Evolutionary conservation across 371 early-diverging fungal species (phyloP), one percentile per base, ranked within the genome.

Genomic region (Haplosporangium sp.): DNA sequence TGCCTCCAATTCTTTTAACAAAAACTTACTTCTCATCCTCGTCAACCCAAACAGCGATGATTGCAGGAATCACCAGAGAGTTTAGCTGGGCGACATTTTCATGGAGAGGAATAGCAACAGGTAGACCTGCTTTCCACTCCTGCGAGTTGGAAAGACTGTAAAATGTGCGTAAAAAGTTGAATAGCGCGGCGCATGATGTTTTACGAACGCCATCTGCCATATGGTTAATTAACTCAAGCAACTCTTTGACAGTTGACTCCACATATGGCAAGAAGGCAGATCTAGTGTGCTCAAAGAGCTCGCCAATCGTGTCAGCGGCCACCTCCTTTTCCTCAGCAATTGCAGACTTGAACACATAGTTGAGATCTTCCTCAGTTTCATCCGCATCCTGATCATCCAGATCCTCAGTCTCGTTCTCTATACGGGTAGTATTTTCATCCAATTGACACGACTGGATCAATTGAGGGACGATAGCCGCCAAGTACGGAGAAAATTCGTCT

Each of bases 241-340:
- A 77, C 53, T 91, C 91, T 58, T 90, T 84, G 20, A 95, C 84
- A 37, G 89, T 85, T 27, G 86, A 77, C 60, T 93, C 92, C n/a
- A 96, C 91, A 70, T 94, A 96, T 4, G 97, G 96, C 84, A 96
- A 81, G 76, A 96, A 96, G 53, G 91, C 88, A 0, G 86, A 61
- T 4, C 88, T 78, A 1, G 97, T 93, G 69, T 91, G 89, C 63
- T 90, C 90, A 85, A 97, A 96, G 37, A 97, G 75, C 77, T 96
- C 95, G 56, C 94, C 96, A 53, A 94, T 86, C 2, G 94, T 93
- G 73, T 94, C 95, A 35, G 93, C 92, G 17, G 96, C 96, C 59
- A 93, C 91, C 74, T 96, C 96, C 86, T 97, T 97, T 79, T 97
- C 97, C 42, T 96, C 94, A 0, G 96, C 94, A 73, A 96, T 86